Evolutionary conservation across 164 flowering plant species (phyloP), one percentile per base, ranked within the genome.

Genomic region (Cinnamomum chago): DNA sequence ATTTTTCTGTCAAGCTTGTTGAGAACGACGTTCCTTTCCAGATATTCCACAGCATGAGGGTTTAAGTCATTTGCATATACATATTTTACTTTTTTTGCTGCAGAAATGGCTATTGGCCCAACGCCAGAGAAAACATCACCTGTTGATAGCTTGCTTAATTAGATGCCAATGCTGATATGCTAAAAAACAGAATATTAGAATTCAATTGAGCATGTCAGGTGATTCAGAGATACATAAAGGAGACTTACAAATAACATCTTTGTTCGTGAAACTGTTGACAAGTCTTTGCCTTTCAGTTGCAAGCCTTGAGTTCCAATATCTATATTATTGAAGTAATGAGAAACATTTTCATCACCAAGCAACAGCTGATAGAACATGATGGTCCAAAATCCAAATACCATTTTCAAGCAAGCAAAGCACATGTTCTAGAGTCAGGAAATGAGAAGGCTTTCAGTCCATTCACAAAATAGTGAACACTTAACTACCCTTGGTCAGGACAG

Each of bases 51-150:
- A 1, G 99, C 98, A 69, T 76, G 40, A 67, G 97, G 98, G 79
- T 95, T 93, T 79, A 92, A 83, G 80, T 95, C 99, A 86, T 95
- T 95, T 24, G 99, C 99, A 84, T 88, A 94, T 0, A 93, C 98
- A 80, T 81, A 86, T 60, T 92, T 95, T 35, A 95, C 95, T 76
- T 89, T 87, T 85, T 83, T 92, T 73, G 98, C 97, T 23, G 98
- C 98, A 73, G 92, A 76, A 73, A 95, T 76, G 66, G 97, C 90
- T 79, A 93, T 79, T 58, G 98, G 98, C 79, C 98, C 97, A 78
- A 95, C 97, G 58, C 98, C 97, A 81, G 93, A 72, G 77, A 95
- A 95, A 72, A 95, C 98, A 87, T 92, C 99, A 87, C 99, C 98
- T 95, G 87, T 69, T 72, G 35, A 50, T 50, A 68, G 55, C 17